Base-by-base conservation (phyloP, 2,329 filamentous ascomycete genomes). In the Akanthomyces dipterigenus region DNA sequence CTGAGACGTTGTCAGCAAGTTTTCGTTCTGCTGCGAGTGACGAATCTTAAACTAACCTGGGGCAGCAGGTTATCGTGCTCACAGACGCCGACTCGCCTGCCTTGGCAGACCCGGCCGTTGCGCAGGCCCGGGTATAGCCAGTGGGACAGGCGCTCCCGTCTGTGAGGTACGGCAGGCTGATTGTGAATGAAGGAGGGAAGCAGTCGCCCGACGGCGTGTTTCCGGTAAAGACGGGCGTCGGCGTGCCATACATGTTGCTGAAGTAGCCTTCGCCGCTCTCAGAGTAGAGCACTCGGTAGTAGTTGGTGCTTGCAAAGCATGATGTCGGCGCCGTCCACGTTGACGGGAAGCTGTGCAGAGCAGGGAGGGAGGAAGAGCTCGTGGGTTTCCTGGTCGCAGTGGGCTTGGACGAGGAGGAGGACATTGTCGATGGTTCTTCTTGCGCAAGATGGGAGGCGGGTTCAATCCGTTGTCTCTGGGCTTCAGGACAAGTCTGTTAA, bases 211-310 rank as follows among this genome's bases (percentile, higher is more conserved):
- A 46, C 1, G 63, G 63, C 1, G 55, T 38, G 22, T 62, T 64
- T 24, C 63, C 63, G 9, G 24, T 53, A 8, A 60, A 51, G 1
- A 63, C 62, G 11, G 63, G 63, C 26, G 62, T 64, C 5, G 63
- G 61, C 20, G 63, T 64, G 20, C 63, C 63, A 22, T 58, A 62
- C 49, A 64, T 61, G 40, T 64, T 64, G 45, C 62, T 63, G 34
- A 60, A 36, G 22, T 36, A 60, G 16, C 20, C 36, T 9, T 5
- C 26, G 3, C 22, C 16, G 12, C 24, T 22, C 5, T 53, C 50
- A 6, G 31, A 18, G 28, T 55, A 53, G 24, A 63, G 31, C 4
- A 62, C 62, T 4, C 58, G 58, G 42, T 60, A 60, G 50, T 60
- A 60, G 38, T 60, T 60, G 14, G 58, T 60, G 42, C 58, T 60